Evolutionary conservation across 306 rosid species (phyloP), one percentile per base, ranked within the genome.

Genomic region (Corylus avellana): DNA sequence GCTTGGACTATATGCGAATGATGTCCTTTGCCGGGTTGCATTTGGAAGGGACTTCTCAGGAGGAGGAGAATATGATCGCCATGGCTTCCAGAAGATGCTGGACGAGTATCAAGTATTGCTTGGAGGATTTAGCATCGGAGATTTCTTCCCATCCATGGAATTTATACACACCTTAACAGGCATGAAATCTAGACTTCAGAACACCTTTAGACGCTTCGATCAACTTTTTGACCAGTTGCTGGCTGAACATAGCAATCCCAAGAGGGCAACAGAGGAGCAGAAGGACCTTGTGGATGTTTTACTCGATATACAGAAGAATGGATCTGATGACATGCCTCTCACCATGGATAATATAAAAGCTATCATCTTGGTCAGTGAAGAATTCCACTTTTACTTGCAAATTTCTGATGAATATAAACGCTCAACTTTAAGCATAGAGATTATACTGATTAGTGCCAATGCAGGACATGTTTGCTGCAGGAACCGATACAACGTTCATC

Each of bases 401-500:
- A 48, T 48, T 48, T 48, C 13, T 9, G 3, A 2, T 48, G 13
- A 12, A 48, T 12, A 48, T 12, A 48, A 10, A 11, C 3, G 14
- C 14, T 48, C 53, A 16, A 11, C 39, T 69, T 47, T 22, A 25
- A 42, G 47, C 37, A 39, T 4, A 47, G 12, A 55, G 37, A 51
- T 27, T 39, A 39, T 57, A 57, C 32, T 74, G 29, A 51, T 16
- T 32, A 67, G n/a, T 69, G 55, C 72, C 50, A 54, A 13, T 70
- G 85, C 80, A 91, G 94, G 96, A 93, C 68, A 91, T 91, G 92
- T 93, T 91, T 84, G 91, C 88, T 50, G 97, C 94, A 32, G 92
- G 94, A 81, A 91, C 96, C 8, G 96, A 91, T 76, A 91, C 94
- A 69, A 81, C 82, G 35, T 87, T 83, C 84, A 91, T 89, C 55